phyloP scores from a whole-genome alignment of 192 early-diverging fungal species.

The Obelidium mucronatum region DNA sequence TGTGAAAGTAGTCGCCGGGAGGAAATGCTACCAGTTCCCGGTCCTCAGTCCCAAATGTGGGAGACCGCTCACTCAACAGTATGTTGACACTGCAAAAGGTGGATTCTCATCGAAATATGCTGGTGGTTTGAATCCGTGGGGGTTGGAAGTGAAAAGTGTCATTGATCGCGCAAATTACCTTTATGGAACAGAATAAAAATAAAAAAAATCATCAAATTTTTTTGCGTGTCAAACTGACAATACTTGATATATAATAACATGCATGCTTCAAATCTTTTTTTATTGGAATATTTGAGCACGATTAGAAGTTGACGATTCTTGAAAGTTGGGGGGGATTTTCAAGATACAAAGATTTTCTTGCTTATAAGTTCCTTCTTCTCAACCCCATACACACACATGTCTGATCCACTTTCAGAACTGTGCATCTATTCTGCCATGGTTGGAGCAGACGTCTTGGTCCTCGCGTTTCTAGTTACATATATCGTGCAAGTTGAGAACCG shows the following conservation, averaged over 20 bases:
- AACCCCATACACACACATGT: too few relatives aligned
- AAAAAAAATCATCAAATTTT: background rate
- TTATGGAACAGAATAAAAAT: background rate
- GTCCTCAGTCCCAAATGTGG: background rate
- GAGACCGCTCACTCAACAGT: background rate
- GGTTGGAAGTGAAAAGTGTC: background rate
- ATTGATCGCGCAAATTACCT: background rate
- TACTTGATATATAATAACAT: too few relatives aligned
- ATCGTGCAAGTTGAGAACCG: background rate
- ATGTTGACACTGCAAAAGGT: background rate
- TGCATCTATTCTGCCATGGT: background rate
- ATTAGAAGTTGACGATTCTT: background rate
- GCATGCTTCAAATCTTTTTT: too few relatives aligned
- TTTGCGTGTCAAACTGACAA: too few relatives aligned
- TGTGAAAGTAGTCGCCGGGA: background rate
- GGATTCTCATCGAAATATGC: background rate
- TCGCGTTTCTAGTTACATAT: background rate
- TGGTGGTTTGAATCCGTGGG: background rate
- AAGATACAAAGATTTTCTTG: too few relatives aligned
- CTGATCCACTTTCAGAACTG: too few relatives aligned
- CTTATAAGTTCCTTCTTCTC: too few relatives aligned
- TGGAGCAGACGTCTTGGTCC: background rate
- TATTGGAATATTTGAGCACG: background rate
- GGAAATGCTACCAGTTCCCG: background rate
- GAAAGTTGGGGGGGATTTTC: too few relatives aligned